Evolutionary conservation across 1,284 basidiomycete species (phyloP).

Genomic region (Athelia sp.): DNA sequence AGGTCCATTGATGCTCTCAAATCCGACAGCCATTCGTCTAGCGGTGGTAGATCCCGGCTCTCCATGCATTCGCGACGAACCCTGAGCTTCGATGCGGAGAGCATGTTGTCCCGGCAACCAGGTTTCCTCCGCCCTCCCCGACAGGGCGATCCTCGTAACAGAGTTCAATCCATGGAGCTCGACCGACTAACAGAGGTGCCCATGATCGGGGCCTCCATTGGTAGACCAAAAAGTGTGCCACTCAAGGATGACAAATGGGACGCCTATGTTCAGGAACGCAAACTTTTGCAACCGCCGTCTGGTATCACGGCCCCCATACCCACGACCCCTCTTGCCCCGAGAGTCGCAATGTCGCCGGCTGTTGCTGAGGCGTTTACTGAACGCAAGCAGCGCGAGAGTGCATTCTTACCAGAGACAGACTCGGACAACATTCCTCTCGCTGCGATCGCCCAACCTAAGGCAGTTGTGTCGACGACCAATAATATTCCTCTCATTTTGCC

Average conservation of each 20-base stretch:
- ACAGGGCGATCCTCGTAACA: conserved; percentile 56
- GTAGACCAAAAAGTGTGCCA: conserved; percentile 67
- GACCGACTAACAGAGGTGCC: conserved; percentile 38
- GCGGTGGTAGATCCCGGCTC: conserved; percentile 52
- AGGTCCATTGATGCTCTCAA: conserved; percentile 71
- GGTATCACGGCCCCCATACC: conserved; percentile 70
- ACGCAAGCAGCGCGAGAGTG: conserved; percentile 64
- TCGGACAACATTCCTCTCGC: conserved; percentile 48
- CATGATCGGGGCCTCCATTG: conserved; percentile 46
- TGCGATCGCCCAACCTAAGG: conserved; percentile 26
- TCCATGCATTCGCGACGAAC: conserved; percentile 64
- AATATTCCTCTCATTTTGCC: conserved; percentile 54
- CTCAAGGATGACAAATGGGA: conserved; percentile 72
- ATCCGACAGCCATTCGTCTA: conserved; percentile 55
- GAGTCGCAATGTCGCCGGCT: conserved; percentile 57
- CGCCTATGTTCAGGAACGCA: conserved; percentile 72
- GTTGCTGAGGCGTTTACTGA: conserved; percentile 67
- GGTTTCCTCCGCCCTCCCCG: conserved; percentile 71
- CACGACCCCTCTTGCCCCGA: conserved; percentile 44
- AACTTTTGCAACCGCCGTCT: conserved; percentile 75
- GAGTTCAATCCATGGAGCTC: conserved; percentile 67
- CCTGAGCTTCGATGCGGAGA: conserved; percentile 57
- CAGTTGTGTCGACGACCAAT: conserved; percentile 25
- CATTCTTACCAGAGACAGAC: conserved; percentile 34
- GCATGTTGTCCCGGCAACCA: conserved; percentile 38